Evolutionary conservation across 441 rosid species (phyloP), one percentile per base, ranked within the genome.

Genomic region (Rhodomyrtus psidioides): DNA sequence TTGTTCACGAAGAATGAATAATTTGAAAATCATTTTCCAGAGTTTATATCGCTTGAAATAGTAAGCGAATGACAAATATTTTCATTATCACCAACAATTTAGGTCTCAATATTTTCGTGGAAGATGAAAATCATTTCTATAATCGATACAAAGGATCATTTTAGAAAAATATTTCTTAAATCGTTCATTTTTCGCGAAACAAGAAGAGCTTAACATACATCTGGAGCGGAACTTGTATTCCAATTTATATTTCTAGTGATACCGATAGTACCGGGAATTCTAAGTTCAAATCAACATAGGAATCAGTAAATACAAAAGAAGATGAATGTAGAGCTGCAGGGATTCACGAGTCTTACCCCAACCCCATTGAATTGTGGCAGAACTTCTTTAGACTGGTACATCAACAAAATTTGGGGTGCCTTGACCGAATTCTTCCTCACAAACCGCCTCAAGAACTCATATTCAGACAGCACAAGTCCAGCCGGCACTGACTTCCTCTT

Each of bases 381-480:
- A 60, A 53, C 84, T 82, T 60, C 65, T 55, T 51, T 82, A 49
- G 39, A 82, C 39, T 24, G 42, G 84, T 86, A 86, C 84, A 86
- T 86, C 42, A 81, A 42, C 82, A 86, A 12, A 82, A 86, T 60
- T 49, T 86, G 84, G 84, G 87, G 87, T 51, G 42, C 81, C 84
- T 86, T 62, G n/a, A 59, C 62, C 6, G 34, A 56, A 30, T 81
- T 16, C 42, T 54, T 55, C 84, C 53, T 30, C 81, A 86, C 42
- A 58, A 60, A 83, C 54, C 75, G 55, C 81, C 51, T 53, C 28
- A 34, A 19, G 83, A 83, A 86, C 49, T 56, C 54, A 12, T 53
- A 70, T 76, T 86, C 83, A 46, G 81, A 28, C 82, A 83, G 81
- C 27, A 86, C 28, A 53, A 70, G 65, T 6, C 85, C 88, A 19